Conservation (phyloP, 2,329 filamentous ascomycete genomes). For the Fusarium sp. region DNA sequence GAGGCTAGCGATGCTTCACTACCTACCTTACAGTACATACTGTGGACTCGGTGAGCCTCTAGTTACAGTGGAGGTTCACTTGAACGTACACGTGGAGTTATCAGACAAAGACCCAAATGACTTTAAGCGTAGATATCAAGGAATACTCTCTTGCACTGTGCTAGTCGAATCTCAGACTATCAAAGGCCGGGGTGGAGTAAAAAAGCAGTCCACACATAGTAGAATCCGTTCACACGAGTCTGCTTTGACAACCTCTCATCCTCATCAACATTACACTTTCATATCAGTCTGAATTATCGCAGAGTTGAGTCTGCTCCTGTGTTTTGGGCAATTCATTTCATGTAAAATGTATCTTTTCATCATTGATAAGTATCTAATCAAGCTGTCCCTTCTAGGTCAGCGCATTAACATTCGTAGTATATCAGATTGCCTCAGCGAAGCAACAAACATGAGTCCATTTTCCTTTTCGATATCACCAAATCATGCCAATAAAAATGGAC, state of each 20-base stretch:
- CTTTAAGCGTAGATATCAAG: background rate
- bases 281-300: background rate
- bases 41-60: constrained; percentile 1
- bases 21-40: no score
- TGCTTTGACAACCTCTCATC: background rate
- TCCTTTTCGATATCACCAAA: constrained; percentile 5
- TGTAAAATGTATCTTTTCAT: background rate
- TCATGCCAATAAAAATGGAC: constrained; percentile 12
- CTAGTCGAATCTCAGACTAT: background rate
- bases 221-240: background rate
- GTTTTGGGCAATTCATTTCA: background rate
- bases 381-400: constrained; percentile 5
- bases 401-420: constrained; percentile 5
- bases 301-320: background rate
- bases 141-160: background rate
- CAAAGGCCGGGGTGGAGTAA: background rate
- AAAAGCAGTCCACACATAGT: background rate
- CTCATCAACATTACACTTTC: background rate
- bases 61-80: background rate
- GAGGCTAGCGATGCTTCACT: background rate
- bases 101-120: background rate
- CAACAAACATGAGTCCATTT: constrained; percentile 7
- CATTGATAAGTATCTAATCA: constrained; percentile 8
- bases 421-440: constrained; percentile 5
- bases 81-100: background rate